Base-by-base conservation (phyloP, 768 basidiomycete species). In the Naganishia kalamii region DNA sequence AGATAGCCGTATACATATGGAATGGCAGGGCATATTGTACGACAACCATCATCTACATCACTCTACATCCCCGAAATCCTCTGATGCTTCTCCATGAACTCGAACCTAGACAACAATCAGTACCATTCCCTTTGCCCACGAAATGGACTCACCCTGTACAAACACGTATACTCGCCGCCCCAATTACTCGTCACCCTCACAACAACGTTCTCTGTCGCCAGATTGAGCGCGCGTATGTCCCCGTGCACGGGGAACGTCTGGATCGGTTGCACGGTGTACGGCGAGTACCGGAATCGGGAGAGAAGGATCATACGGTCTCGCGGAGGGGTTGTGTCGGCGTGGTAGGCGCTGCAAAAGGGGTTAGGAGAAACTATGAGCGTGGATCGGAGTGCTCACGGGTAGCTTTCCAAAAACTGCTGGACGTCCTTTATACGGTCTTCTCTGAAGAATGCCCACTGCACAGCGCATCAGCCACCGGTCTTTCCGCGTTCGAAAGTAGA, bases 161-260 rank as follows among this genome's bases (percentile, higher is more conserved):
- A 78, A 77, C 94, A 98, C 0, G 93, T 96, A 74, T 84, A 90
- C 64, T 87, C 85, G 6, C 82, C 81, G 44, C 93, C 94, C 87
- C 92, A 97, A 74, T 97, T 98, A 74, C 81, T 88, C 78, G 85
- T 82, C 70, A 98, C 81, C 68, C 84, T 81, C 73, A 96, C 81
- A 66, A 87, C 85, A 29, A 97, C 88, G 60, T 94, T 80, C 1
- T 89, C 89, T 71, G 94, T 88, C 75, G 92, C 90, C 44, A 96
- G 80, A 8, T 83, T 86, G 8, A 92, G 81, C 7, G 84, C 84
- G 64, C 79, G 81, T 37, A 93, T 82, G 61, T 87, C 87, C 62
- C 82, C 79, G 0, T 83, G 82, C 21, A 89, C 85, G n/a, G 86
- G 81, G 81, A 91, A 92, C 1, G 86, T 89, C 80, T 93, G 90